Base-by-base conservation (phyloP, 306 rosid species). In the Prunus kanzakura region DNA sequence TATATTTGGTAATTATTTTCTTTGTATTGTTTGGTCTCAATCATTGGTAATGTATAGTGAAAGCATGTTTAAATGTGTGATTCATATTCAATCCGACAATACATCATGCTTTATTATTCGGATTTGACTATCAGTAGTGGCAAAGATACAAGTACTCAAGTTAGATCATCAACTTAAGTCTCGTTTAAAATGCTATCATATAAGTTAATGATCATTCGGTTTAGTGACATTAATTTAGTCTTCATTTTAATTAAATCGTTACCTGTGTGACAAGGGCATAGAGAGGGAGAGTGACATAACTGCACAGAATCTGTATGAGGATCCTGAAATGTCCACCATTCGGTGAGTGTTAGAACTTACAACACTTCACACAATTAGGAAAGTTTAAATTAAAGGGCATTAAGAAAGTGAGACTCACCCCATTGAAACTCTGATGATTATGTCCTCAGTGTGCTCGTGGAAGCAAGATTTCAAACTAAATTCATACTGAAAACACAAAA, bases 211-310 rank as follows among this genome's bases (percentile, higher is more conserved):
- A n/a, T 14, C 0, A 60, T 25, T 27, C 3, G 1, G 1, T 61
- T 9, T 2, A 4, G 7, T 61, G 4, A 25, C 2, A 61, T 55
- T 23, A 1, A 23, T 23, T 6, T 47, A 47, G 2, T 6, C 41
- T 35, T 38, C 2, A 38, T 7, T 38, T 14, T 22, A 60, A 23
- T 52, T 23, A 47, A n/a, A 19, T 47, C 18, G 3, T 69, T 82
- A 93, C 98, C 93, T 93, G 98, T 15, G 97, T 91, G 10, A 93
- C 98, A 1, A 93, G 89, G 65, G 98, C 98, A 64, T 93, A 86
- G 29, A 93, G 97, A 55, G 98, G 98, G 32, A 93, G 88, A 46
- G 96, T 93, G 10, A 93, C 98, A 49, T 93, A 93, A 79, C 98
- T 93, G 83, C 98, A 93, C 2, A 93, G 91, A 64, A 93, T 86